These are phyloP conservation scores for Aspergillus conjunctus DNA, from an alignment of 495 filamentous ascomycete genomes.

Conservation along the genomic window DNA sequence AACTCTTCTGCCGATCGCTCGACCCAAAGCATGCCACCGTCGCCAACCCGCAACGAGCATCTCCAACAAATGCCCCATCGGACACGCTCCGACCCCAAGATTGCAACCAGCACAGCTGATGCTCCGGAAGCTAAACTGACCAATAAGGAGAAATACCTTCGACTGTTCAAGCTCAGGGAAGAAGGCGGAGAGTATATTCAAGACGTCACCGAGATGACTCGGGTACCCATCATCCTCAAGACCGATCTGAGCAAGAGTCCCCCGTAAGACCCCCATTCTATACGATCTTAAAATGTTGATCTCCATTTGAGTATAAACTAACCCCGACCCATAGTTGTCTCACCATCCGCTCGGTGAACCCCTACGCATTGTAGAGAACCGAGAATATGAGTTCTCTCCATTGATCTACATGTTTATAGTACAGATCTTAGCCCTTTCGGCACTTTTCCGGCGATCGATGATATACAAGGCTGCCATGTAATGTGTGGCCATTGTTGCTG, in stretches of 20 bases:
- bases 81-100: constrained; percentile 88
- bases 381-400: constrained; percentile 24
- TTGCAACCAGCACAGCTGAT: constrained; percentile 69
- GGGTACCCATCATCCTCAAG: constrained; percentile 95
- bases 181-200: constrained; percentile 96
- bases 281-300: constrained; percentile 4
- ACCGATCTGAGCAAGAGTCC: constrained; percentile 98
- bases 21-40: constrained; percentile 94
- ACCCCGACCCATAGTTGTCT: constrained; percentile 66
- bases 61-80: constrained; percentile 76
- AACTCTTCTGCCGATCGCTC: constrained; percentile 69
- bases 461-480: constrained; percentile 30
- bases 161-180: constrained; percentile 85
- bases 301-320: constrained; percentile 23
- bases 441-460: constrained; percentile 11
- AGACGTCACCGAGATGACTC: constrained; percentile 95
- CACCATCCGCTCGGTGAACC: constrained; percentile 96
- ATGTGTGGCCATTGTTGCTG: constrained; percentile 37
- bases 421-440: constrained; percentile 22
- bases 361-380: constrained; percentile 74
- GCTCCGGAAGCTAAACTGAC: constrained; percentile 75
- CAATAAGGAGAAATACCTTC: constrained; percentile 95
- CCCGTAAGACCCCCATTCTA: constrained; percentile 68
- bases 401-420: constrained; percentile 26
- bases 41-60: constrained; percentile 77